Conservation (phyloP, 2,329 filamentous ascomycete genomes). For the Fusarium sp. region DNA sequence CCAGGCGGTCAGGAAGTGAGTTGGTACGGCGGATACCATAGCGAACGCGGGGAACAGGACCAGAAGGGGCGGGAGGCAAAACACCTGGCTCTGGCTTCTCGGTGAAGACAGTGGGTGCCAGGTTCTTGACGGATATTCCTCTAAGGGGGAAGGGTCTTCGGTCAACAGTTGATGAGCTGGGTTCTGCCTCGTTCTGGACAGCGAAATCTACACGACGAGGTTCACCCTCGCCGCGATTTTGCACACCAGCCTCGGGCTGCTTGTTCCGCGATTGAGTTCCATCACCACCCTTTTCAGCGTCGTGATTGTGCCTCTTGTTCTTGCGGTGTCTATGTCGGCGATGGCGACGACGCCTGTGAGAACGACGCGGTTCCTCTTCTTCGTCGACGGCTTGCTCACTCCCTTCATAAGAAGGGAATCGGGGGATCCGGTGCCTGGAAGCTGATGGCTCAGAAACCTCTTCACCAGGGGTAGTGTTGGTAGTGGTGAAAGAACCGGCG, state of each 20-base stretch:
- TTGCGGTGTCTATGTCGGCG: conserved; percentile 54
- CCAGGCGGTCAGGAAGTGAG: conserved; percentile 78
- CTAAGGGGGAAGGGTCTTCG: conserved; percentile 68
- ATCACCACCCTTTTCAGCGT: conserved; percentile 40
- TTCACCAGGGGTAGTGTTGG: conserved; percentile 50
- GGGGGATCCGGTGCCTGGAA: conserved; percentile 51
- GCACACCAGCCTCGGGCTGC: conserved; percentile 41
- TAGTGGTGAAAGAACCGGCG: conserved; percentile 58
- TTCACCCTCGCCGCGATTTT: conserved; percentile 50
- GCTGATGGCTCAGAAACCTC: conserved; percentile 55
- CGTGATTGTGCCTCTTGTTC: conserved; percentile 58
- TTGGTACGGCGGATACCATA: conserved; percentile 79
- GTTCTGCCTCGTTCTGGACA: conserved; percentile 45
- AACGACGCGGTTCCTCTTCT: conserved; percentile 55
- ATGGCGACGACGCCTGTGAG: conserved; percentile 51
- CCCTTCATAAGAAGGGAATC: conserved; percentile 51
- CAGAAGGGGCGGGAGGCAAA: conserved; percentile 48
- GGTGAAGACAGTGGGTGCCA: conserved; percentile 78
- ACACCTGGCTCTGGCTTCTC: conserved; percentile 53
- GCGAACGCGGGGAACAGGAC: conserved; percentile 67
- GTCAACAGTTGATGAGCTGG: conserved; percentile 28
- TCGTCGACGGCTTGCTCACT: conserved; percentile 58
- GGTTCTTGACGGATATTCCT: conserved; percentile 72
- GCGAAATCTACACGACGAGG: conserved; percentile 72
- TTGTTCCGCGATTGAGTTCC: conserved; percentile 48